Evolutionary conservation across 768 basidiomycete genomes (phyloP), one percentile per base, ranked within the genome.

Genomic region (Tulasnella sp.): DNA sequence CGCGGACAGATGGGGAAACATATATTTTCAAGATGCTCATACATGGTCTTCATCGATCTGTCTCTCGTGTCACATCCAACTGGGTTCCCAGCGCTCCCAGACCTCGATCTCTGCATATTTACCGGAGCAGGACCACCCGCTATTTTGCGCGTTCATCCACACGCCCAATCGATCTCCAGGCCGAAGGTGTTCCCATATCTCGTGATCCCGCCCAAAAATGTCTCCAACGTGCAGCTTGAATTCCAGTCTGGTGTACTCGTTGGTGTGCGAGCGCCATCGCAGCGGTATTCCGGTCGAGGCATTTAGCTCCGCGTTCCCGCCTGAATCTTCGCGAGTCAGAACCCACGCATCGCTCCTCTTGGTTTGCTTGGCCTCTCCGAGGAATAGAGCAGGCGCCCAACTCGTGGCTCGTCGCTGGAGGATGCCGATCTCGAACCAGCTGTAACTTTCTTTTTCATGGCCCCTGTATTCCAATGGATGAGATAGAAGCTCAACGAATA

Each of bases 141-240:
- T 8, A 42, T 11, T 32, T 32, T 19, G 47, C 24, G 48, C 58
- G 32, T 38, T 38, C 58, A 59, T 51, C 58, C 48, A 51, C 10
- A 51, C 58, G 24, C 47, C 58, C 23, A 59, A 51, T 15, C 58
- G 47, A 50, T 59, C 58, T 23, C 58, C 58, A 21, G 48, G 27
- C 17, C 30, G 23, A 3, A 59, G 23, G n/a, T 26, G 23, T 4
- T 8, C 4, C 58, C 58, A 59, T 19, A 51, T 41, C 34, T 49
- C 45, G 30, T 59, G 58, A 3, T 41, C 48, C 9, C 47, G 32
- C 21, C 50, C 58, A 43, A 59, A 38, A 4, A 24, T 32, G 0
- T 27, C 42, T 38, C 45, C 58, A 13, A 17, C 24, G 32, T 32
- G 27, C 47, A 34, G 17, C 21, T 21, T 21, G 24, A 50, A 51